A percentile compares a stretch with the other conserved stretches of the same genome.
Conservation (phyloP, 2,329 filamentous ascomycete species). For the Leptographium wingfieldii region DNA sequence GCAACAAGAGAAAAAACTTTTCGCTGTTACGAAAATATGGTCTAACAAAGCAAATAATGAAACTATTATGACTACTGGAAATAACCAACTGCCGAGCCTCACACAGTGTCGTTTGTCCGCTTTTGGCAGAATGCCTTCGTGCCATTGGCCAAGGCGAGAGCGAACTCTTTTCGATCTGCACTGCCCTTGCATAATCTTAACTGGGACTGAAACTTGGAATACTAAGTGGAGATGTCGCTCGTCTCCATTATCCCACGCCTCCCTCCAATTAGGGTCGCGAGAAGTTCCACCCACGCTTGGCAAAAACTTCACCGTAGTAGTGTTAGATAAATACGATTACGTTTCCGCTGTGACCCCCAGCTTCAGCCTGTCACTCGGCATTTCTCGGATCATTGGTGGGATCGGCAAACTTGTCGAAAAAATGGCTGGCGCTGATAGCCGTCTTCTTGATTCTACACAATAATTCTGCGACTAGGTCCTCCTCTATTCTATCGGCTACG, state of each 20-base stretch:
- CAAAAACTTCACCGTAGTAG: neutral
- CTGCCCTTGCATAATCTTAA: neutral
- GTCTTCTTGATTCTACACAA: no score
- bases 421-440: no score
- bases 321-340: neutral
- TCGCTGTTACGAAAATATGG: neutral
- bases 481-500: no score
- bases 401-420: neutral
- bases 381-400: neutral
- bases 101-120: neutral
- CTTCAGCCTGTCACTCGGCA: neutral
- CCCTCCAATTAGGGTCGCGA: no score
- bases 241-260: no score
- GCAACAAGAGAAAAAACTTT: neutral
- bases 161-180: no score
- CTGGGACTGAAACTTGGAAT: neutral
- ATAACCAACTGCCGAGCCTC: neutral
- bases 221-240: neutral
- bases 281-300: neutral
- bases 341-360: neutral
- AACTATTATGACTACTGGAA: neutral
- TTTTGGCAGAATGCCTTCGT: neutral
- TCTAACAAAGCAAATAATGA: neutral
- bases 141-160: neutral
- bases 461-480: no score